A percentile compares a stretch with the other conserved stretches of the same genome.
phyloP scores from a whole-genome alignment of 148 eudicot genomes.

The Talinum fruticosum region DNA sequence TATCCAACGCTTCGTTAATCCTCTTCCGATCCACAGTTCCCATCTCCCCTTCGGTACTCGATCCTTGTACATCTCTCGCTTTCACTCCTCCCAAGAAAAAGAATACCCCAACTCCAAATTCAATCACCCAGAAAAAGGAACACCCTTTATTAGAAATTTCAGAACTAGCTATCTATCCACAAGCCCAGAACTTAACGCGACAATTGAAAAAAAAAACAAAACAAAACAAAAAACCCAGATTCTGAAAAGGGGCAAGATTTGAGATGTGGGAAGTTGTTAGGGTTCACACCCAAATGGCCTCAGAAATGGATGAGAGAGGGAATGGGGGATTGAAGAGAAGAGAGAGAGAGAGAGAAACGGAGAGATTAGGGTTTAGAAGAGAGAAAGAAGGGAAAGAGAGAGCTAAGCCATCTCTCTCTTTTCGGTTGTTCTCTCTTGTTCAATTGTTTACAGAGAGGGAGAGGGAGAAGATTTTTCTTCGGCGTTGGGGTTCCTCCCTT shows the following conservation, averaged over 20 bases:
- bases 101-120: background rate
- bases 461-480: constrained; percentile 1
- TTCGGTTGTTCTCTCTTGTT: background rate
- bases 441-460: background rate
- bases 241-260: background rate
- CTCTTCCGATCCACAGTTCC: constrained; percentile 49
- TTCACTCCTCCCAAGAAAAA: background rate
- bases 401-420: constrained; percentile 27
- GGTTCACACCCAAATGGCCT: background rate
- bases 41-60: constrained; percentile 49
- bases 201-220: background rate
- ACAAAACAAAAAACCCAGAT: background rate
- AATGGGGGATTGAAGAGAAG: background rate
- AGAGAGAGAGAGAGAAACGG: background rate
- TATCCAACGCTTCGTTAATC: constrained; percentile 54
- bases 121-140: background rate
- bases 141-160: background rate
- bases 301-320: too few relatives aligned
- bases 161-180: background rate
- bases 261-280: background rate
- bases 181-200: background rate
- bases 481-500: background rate
- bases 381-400: background rate
- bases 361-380: constrained; percentile 17
- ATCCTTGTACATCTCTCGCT: constrained; percentile 38